These are phyloP conservation scores for Syzygium jambos DNA, from an alignment of 345 rosid genomes.

Conservation along the genomic window DNA sequence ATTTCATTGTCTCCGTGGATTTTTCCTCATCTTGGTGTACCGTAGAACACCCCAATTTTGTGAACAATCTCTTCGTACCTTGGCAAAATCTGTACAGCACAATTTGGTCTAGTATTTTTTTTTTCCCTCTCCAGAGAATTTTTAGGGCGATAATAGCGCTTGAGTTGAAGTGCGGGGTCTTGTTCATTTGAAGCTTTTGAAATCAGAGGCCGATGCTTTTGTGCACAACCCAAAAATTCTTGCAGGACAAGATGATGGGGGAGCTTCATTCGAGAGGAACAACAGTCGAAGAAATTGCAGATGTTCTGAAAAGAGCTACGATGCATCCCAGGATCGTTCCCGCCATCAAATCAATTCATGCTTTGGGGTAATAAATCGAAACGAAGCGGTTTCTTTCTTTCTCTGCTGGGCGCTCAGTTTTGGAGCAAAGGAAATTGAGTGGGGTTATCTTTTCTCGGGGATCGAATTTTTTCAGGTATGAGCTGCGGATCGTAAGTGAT, in stretches of 20 bases:
- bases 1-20: neutral
- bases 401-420: neutral
- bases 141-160: neutral
- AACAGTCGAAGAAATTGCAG: slow-evolving; percentile 47
- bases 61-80: neutral
- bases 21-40: neutral
- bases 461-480: slow-evolving; percentile 42
- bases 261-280: slow-evolving; percentile 57
- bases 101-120: neutral
- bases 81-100: neutral
- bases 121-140: neutral
- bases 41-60: neutral
- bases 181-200: neutral
- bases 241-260: slow-evolving; percentile 75
- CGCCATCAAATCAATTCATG: slow-evolving; percentile 67
- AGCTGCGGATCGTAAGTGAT: slow-evolving; percentile 71
- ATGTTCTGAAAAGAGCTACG: slow-evolving; percentile 39
- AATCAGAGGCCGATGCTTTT: neutral
- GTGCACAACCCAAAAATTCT: neutral
- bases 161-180: neutral
- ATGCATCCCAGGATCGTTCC: slow-evolving; percentile 59
- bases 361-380: slow-evolving; percentile 48
- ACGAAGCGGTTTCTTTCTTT: neutral
- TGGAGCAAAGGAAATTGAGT: neutral
- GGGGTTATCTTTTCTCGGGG: neutral